Conservation (phyloP, 768 basidiomycete species). For the Pholiota microspora region DNA sequence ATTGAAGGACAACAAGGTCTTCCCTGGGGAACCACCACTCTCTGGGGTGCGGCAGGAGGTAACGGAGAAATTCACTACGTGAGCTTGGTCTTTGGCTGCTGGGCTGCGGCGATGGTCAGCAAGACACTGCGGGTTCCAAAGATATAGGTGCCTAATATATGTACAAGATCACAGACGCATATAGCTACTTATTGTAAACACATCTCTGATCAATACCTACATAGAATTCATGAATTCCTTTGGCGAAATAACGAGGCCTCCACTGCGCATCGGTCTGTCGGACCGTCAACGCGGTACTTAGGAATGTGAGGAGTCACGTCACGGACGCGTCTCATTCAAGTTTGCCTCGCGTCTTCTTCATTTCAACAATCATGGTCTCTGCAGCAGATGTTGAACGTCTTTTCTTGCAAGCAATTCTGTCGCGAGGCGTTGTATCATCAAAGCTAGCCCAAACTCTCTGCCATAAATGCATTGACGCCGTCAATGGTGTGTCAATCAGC, state of each 20-base stretch:
- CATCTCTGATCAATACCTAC: conserved; percentile 1
- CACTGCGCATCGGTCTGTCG: neutral
- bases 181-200: conserved; percentile 9
- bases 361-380: conserved; percentile 23
- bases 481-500: conserved; percentile 48
- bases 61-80: conserved; percentile 84
- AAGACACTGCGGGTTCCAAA: conserved; percentile 92
- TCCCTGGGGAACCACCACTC: conserved; percentile 68
- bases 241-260: neutral
- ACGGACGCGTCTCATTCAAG: conserved; percentile 9
- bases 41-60: conserved; percentile 72
- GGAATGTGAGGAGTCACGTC: conserved; percentile 5
- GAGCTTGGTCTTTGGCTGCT: conserved; percentile 72
- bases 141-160: conserved; percentile 33
- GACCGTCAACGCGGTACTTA: neutral
- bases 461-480: conserved; percentile 63
- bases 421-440: conserved; percentile 65
- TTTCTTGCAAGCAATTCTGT: conserved; percentile 77
- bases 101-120: conserved; percentile 98
- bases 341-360: conserved; percentile 23
- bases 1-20: conserved; percentile 75
- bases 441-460: conserved; percentile 65
- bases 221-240: neutral
- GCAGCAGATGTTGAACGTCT: conserved; percentile 70
- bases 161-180: conserved; percentile 1